A percentile compares a stretch with the other conserved stretches of the same genome.
Evolutionary conservation across 306 rosid genomes (phyloP).

Genomic region (Lablab purpureus): DNA sequence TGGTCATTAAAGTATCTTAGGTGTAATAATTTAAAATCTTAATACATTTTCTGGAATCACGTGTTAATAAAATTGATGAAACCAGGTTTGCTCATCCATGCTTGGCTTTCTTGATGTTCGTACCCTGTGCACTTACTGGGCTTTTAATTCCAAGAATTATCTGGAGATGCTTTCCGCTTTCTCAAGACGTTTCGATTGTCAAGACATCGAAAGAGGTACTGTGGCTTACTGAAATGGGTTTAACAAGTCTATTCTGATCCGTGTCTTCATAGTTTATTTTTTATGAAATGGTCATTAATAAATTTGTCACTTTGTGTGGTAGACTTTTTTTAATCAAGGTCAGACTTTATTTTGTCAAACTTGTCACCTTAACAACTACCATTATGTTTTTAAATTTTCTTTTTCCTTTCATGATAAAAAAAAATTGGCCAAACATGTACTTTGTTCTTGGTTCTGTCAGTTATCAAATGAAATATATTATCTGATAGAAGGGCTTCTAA

Average conservation of each 20-base stretch:
- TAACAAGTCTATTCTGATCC: neutral
- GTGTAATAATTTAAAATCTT: slow-evolving; percentile 33
- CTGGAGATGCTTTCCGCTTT: slow-evolving; percentile 71
- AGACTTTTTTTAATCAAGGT: neutral
- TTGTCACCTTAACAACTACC: neutral
- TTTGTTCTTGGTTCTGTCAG: slow-evolving; percentile 23
- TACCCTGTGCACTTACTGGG: slow-evolving; percentile 86
- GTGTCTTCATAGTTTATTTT: neutral
- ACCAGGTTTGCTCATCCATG: slow-evolving; percentile 92
- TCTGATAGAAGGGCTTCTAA: slow-evolving; percentile 22
- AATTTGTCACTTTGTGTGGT: slow-evolving; percentile 22
- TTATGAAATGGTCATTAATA: neutral
- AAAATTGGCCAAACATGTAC: neutral
- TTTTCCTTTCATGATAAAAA: slow-evolving; percentile 27
- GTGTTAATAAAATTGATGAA: slow-evolving; percentile 47
- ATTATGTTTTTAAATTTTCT: neutral
- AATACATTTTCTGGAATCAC: slow-evolving; percentile 43
- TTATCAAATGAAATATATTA: slow-evolving; percentile 22
- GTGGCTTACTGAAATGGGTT: slow-evolving; percentile 38
- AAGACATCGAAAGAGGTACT: slow-evolving; percentile 78
- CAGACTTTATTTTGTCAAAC: slow-evolving; percentile 7
- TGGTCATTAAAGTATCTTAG: slow-evolving; percentile 10
- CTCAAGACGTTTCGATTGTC: slow-evolving; percentile 66
- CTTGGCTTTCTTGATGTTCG: slow-evolving; percentile 92
- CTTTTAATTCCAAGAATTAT: slow-evolving; percentile 77